Evolutionary conservation across 2,329 filamentous ascomycete genomes (phyloP).

Genomic region (Tolypocladium amazonense): DNA sequence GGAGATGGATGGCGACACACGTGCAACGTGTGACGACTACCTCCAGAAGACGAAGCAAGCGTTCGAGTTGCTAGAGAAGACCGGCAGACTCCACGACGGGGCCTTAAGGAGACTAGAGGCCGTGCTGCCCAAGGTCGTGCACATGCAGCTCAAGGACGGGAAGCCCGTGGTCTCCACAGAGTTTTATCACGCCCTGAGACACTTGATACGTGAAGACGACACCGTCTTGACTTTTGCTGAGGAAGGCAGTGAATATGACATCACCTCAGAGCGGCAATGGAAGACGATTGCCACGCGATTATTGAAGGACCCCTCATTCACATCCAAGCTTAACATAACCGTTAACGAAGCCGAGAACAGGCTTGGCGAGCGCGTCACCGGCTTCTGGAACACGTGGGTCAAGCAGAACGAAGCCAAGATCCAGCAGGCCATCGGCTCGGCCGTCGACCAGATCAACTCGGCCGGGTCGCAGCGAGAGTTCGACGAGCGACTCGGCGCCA

Average conservation of each 20-base stretch:
- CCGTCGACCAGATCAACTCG: conserved; percentile 22
- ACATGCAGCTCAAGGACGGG: conserved; percentile 42
- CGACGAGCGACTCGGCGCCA: conserved; percentile 21
- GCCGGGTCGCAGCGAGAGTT: conserved; percentile 22
- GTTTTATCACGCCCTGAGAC: conserved; percentile 55
- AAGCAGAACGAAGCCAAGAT: conserved; percentile 35
- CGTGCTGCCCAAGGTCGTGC: conserved; percentile 45
- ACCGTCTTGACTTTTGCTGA: conserved; percentile 36
- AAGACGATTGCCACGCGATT: conserved; percentile 31
- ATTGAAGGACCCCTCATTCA: conserved; percentile 20
- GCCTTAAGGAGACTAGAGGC: conserved; percentile 32
- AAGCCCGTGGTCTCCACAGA: conserved; percentile 43
- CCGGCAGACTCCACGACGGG: conserved; percentile 22
- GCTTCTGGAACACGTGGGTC: conserved; percentile 42
- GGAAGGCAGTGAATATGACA: conserved; percentile 22
- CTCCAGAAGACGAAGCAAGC: conserved; percentile 17
- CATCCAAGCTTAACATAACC: conserved; percentile 13
- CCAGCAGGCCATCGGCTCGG: conserved; percentile 16
- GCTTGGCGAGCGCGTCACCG: conserved; percentile 21
- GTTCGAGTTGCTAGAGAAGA: conserved; percentile 17
- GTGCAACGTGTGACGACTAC: conserved; percentile 10
- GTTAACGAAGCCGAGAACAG: conserved; percentile 13
- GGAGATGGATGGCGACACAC: conserved; percentile 7
- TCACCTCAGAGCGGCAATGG: conserved; percentile 37
- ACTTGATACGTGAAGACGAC: conserved; percentile 38